Percentiles rank a stretch among this genome's conserved stretches.
Conservation (phyloP, 768 basidiomycete genomes). For the Xerocomellus dryophilus region DNA sequence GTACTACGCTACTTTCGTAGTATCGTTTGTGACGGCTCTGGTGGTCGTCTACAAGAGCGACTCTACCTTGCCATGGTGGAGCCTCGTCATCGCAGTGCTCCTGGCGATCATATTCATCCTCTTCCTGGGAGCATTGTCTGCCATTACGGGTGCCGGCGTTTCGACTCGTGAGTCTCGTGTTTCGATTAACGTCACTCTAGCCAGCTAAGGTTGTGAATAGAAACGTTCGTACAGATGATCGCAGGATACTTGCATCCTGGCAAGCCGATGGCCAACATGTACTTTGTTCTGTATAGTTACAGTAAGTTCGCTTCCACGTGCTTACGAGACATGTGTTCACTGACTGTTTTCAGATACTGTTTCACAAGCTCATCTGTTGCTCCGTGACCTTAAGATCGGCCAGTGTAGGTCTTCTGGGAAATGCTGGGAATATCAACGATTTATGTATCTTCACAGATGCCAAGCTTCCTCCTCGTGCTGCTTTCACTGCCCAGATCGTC, state of each 20-base stretch:
- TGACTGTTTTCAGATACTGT: conserved; percentile 43
- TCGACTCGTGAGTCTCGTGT: conserved; percentile 19
- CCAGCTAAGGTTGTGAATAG: conserved; percentile 4
- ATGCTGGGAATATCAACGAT: conserved; percentile 34
- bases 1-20: conserved; percentile 28
- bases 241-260: conserved; percentile 37
- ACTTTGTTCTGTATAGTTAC: conserved; percentile 44
- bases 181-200: not conserved
- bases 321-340: conserved; percentile 39
- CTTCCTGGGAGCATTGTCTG: conserved; percentile 53
- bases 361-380: conserved; percentile 48
- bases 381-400: conserved; percentile 53
- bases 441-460: conserved; percentile 27
- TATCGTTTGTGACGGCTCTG: conserved; percentile 48
- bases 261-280: conserved; percentile 44
- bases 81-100: conserved; percentile 49
- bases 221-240: conserved; percentile 36
- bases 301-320: conserved; percentile 29
- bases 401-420: conserved; percentile 15
- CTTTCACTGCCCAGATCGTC: conserved; percentile 55
- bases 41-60: conserved; percentile 51
- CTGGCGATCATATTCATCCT: conserved; percentile 48
- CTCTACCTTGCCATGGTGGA: conserved; percentile 61
- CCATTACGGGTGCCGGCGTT: conserved; percentile 39
- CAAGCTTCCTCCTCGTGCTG: conserved; percentile 62